Evolutionary conservation across 1,284 basidiomycete genomes (phyloP).

Genomic region (Trichosporon sp.): DNA sequence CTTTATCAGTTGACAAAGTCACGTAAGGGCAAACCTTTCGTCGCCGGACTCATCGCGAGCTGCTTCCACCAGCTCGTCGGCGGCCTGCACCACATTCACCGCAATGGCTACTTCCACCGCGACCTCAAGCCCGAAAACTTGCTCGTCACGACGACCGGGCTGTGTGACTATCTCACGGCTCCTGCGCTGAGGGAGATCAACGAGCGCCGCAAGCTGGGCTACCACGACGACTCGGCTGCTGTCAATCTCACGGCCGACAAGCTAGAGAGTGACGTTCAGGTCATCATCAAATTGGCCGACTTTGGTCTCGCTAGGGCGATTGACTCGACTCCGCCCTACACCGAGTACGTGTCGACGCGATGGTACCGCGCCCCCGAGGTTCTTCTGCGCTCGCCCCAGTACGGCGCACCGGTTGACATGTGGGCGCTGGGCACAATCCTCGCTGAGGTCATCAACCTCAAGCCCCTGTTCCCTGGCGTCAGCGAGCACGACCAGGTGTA

Average conservation of each 20-base stretch:
- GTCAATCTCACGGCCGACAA: conserved; percentile 62
- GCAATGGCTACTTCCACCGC: conserved; percentile 93
- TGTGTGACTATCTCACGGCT: conserved; percentile 84
- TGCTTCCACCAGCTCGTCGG: conserved; percentile 91
- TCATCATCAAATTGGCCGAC: conserved; percentile 97
- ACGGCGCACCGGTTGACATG: conserved; percentile 97
- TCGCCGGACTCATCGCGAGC: conserved; percentile 90
- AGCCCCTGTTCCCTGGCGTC: conserved; percentile 96
- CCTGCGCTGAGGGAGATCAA: conserved; percentile 46
- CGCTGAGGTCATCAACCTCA: conserved; percentile 92
- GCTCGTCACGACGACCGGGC: conserved; percentile 98
- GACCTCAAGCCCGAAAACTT: conserved; percentile 99
- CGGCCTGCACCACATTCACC: conserved; percentile 91
- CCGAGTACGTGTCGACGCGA: conserved; percentile 96
- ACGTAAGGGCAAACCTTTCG: conserved; percentile 88
- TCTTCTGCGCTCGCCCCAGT: conserved; percentile 83
- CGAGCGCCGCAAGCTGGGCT: conserved; percentile 25
- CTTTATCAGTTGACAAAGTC: conserved; percentile 99
- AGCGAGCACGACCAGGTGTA: conserved; percentile 92
- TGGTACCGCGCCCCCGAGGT: conserved; percentile 99
- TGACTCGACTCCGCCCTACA: conserved; percentile 86
- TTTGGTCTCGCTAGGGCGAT: conserved; percentile 96
- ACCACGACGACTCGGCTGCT: conserved; percentile 10
- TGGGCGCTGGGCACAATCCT: conserved; percentile 99
- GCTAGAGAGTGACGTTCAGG: conserved; percentile 72